Conservation (phyloP, 2,329 filamentous ascomycete species). For the Botrytis paeoniae region DNA sequence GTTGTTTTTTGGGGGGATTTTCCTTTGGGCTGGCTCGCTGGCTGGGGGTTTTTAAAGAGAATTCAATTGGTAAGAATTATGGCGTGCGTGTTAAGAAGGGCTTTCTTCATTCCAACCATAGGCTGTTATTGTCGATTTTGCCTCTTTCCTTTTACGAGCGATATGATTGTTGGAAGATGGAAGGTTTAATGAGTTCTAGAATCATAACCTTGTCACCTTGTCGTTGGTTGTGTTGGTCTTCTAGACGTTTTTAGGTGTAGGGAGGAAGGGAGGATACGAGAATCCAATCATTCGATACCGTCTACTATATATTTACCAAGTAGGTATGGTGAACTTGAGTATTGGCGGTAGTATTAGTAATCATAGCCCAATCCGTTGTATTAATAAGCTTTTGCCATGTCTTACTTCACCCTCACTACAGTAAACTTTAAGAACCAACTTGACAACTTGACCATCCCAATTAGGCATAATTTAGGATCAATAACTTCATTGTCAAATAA, state of each 20-base stretch:
- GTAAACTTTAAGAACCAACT: not conserved
- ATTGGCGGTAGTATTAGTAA: not conserved
- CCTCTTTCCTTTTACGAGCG: not conserved
- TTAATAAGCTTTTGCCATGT: not conserved
- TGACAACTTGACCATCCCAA: not conserved
- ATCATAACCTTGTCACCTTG: not conserved
- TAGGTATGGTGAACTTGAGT: not conserved
- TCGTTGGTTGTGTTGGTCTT: not conserved
- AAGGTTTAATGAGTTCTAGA: not conserved
- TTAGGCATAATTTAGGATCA: not conserved
- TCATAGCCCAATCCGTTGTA: not conserved
- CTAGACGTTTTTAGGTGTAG: not conserved
- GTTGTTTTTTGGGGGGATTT: not conserved
- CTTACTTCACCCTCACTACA: not conserved
- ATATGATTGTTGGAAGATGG: not conserved
- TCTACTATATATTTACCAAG: not conserved
- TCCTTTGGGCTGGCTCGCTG: not conserved
- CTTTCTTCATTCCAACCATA: not conserved
- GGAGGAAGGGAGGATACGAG: not conserved
- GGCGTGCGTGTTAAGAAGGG: not conserved
- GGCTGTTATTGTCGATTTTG: not conserved
- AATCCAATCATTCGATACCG: not conserved
- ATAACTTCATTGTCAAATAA: not conserved
- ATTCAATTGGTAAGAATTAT: conserved; percentile 4
- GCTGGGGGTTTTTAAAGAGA: not conserved